Evolutionary conservation across 345 rosid genomes (phyloP).

Genomic region (Gossypium bickii): DNA sequence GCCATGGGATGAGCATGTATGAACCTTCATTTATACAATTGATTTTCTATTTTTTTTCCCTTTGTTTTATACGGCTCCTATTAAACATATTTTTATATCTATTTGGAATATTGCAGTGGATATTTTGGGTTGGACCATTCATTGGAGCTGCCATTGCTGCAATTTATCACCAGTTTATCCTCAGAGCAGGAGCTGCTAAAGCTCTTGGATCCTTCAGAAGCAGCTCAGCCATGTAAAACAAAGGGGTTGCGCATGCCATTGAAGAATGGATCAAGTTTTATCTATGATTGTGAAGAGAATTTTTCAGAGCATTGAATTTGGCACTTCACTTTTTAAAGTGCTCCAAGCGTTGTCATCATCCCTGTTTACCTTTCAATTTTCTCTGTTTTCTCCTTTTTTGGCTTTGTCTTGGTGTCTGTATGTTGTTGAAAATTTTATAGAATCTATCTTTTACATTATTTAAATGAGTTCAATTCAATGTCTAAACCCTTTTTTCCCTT

Average conservation of each 20-base stretch:
- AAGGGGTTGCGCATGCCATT: background rate
- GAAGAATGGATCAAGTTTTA: background rate
- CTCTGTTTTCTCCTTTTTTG: background rate
- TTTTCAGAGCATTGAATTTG: slow-evolving; percentile 11
- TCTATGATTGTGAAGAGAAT: background rate
- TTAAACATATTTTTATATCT: background rate
- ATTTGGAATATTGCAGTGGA: slow-evolving; percentile 39
- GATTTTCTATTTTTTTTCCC: background rate
- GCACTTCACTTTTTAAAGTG: background rate
- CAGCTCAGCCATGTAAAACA: slow-evolving; percentile 28
- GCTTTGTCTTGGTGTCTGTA: background rate
- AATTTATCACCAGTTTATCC: slow-evolving; percentile 49
- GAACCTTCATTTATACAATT: background rate
- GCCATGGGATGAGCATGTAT: slow-evolving; percentile 62
- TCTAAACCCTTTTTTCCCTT: background rate
- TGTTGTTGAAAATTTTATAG: background rate
- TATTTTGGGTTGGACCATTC: slow-evolving; percentile 74
- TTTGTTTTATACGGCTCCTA: background rate
- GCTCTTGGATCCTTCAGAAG: slow-evolving; percentile 58
- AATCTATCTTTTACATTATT: background rate
- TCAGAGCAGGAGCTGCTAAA: slow-evolving; percentile 51
- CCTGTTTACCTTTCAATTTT: background rate
- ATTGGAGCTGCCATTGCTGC: slow-evolving; percentile 61
- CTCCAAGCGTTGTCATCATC: background rate
- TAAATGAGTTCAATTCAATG: background rate